Evolutionary conservation across 306 rosid species (phyloP).

Genomic region (Quercus robur): DNA sequence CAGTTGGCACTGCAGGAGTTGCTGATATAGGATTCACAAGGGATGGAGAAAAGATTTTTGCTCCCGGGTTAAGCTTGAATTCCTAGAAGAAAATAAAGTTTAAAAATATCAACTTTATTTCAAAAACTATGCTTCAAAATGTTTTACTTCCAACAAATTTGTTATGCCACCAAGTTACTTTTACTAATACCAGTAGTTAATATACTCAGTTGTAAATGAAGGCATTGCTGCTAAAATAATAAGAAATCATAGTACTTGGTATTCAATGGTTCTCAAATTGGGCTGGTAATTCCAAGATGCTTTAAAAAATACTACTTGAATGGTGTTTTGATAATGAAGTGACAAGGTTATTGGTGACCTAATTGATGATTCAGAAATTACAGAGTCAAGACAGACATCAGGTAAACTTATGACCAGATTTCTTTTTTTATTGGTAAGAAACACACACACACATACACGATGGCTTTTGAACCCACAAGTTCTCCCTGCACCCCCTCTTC

Average conservation of each 20-base stretch:
- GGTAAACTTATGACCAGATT: background rate
- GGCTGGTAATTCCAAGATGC: constrained; percentile 18
- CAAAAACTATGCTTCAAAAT: background rate
- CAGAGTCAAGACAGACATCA: background rate
- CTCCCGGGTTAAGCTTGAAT: constrained; percentile 89
- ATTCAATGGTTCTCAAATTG: constrained; percentile 5
- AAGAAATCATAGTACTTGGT: background rate
- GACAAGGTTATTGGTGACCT: background rate
- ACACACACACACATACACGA: background rate
- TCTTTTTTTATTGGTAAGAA: too few species aligned
- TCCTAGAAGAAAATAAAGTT: constrained; percentile 44
- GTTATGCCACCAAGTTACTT: constrained; percentile 9
- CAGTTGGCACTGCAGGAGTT: constrained; percentile 43
- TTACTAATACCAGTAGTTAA: constrained; percentile 3
- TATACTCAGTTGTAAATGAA: background rate
- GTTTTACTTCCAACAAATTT: constrained; percentile 11
- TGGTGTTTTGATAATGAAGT: background rate
- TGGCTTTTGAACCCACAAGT: constrained; percentile 3
- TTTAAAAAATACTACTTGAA: background rate
- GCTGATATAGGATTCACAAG: constrained; percentile 35
- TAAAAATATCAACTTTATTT: constrained; percentile 10
- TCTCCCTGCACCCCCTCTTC: background rate
- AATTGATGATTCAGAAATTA: background rate
- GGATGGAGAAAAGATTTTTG: constrained; percentile 82
- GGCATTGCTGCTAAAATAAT: background rate